These are phyloP conservation scores for Microcyclospora tardicrescens DNA, from an alignment of 2,329 filamentous ascomycete species.

Conservation along the genomic window DNA sequence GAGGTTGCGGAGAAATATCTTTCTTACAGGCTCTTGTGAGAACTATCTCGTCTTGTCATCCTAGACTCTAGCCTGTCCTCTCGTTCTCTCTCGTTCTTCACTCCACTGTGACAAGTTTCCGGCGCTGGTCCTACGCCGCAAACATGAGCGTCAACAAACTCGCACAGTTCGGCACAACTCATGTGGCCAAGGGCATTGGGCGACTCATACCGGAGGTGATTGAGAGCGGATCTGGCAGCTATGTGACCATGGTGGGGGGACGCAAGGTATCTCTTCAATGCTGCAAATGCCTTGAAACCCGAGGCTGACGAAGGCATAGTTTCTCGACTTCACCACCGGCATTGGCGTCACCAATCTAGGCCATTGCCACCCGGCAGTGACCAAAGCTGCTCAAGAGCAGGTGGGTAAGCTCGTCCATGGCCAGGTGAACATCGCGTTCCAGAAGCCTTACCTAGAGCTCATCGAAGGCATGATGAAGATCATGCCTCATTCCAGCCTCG, in stretches of 20 bases:
- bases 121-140: background rate
- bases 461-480: slow-evolving; percentile 22
- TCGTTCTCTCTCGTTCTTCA: too few relatives aligned
- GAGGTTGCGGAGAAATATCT: too few relatives aligned
- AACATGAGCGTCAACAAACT: slow-evolving; percentile 8
- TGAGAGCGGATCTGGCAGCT: slow-evolving; percentile 21
- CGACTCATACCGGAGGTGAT: slow-evolving; percentile 16
- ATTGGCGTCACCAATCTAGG: slow-evolving; percentile 25
- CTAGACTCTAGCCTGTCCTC: too few relatives aligned
- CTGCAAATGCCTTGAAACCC: too few relatives aligned
- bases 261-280: background rate
- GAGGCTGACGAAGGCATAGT: slow-evolving; percentile 11
- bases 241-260: slow-evolving; percentile 16
- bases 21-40: too few relatives aligned
- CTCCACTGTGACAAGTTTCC: too few relatives aligned
- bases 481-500: slow-evolving; percentile 25
- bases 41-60: too few relatives aligned
- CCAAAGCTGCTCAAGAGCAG: slow-evolving; percentile 25
- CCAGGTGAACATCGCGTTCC: slow-evolving; percentile 30
- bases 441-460: slow-evolving; percentile 26
- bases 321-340: slow-evolving; percentile 24
- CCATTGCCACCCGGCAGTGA: slow-evolving; percentile 26
- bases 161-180: slow-evolving; percentile 7
- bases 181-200: slow-evolving; percentile 9
- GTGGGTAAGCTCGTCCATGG: slow-evolving; percentile 27